Percentiles rank a stretch among this genome's conserved stretches.
These are phyloP conservation scores for Leccinum imitatum DNA, from an alignment of 768 basidiomycete species.

Conservation along the genomic window DNA sequence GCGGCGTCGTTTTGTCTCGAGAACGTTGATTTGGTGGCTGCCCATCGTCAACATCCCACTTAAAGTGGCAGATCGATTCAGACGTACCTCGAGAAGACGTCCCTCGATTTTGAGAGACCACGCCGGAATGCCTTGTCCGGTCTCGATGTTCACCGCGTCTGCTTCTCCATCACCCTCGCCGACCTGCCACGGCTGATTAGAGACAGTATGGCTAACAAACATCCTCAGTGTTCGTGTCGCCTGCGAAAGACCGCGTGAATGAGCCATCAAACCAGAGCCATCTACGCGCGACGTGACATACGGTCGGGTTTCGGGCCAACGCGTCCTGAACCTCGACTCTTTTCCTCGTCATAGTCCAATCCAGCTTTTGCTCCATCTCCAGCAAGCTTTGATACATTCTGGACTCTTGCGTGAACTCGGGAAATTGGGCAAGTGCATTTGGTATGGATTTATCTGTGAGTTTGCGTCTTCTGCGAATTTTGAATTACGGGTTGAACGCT, in stretches of 20 bases:
- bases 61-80: background rate
- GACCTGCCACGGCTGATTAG: slow-evolving; percentile 83
- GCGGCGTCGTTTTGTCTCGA: slow-evolving; percentile 58
- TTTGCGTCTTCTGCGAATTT: slow-evolving; percentile 61
- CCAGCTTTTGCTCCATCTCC: slow-evolving; percentile 86
- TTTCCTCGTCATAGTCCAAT: slow-evolving; percentile 94
- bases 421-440: slow-evolving; percentile 68
- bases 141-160: slow-evolving; percentile 59
- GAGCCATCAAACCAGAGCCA: background rate
- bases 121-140: slow-evolving; percentile 85
- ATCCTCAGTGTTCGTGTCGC: slow-evolving; percentile 80
- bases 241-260: slow-evolving; percentile 38
- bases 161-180: slow-evolving; percentile 37
- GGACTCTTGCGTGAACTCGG: slow-evolving; percentile 78
- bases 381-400: slow-evolving; percentile 83
- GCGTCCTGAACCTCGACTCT: slow-evolving; percentile 89
- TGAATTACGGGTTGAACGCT: background rate
- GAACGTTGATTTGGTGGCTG: slow-evolving; percentile 62
- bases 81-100: slow-evolving; percentile 72
- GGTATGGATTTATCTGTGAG: slow-evolving; percentile 79
- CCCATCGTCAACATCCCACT: background rate
- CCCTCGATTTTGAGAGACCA: slow-evolving; percentile 91
- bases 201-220: slow-evolving; percentile 86
- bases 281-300: slow-evolving; percentile 3
- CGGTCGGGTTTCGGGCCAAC: slow-evolving; percentile 69